Evolutionary conservation across 2,329 filamentous ascomycete genomes (phyloP).

Genomic region (Aspergillus novoparasiticus): DNA sequence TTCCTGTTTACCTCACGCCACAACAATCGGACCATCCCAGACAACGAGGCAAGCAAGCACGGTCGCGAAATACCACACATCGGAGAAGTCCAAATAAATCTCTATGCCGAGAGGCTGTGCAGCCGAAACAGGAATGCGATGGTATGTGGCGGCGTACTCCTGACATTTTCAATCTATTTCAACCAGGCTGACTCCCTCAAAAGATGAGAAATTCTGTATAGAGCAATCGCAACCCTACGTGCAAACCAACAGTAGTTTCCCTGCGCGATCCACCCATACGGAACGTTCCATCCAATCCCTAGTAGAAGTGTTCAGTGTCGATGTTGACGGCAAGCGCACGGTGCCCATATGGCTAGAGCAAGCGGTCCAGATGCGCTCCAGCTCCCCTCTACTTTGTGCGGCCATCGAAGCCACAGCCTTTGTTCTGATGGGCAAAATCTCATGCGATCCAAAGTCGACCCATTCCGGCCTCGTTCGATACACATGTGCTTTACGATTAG

Average conservation of each 20-base stretch:
- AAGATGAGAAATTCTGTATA: background rate
- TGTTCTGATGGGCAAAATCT: background rate
- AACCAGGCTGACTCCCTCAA: background rate
- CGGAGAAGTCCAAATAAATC: background rate
- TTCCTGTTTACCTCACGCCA: background rate
- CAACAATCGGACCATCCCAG: background rate
- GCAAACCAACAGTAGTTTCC: background rate
- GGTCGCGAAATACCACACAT: background rate
- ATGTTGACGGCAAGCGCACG: background rate
- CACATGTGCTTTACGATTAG: slow-evolving; percentile 1
- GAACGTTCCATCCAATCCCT: slow-evolving; percentile 2
- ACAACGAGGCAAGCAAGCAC: background rate
- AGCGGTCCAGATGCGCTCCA: background rate
- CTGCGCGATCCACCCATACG: background rate
- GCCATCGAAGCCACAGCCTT: background rate
- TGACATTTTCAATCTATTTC: background rate
- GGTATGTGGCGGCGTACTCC: background rate
- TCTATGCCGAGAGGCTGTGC: background rate
- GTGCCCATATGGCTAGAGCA: background rate
- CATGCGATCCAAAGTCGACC: background rate
- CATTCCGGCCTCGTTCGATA: background rate
- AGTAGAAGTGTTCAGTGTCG: background rate
- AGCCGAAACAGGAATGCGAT: background rate
- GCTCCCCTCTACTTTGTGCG: background rate
- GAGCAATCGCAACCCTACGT: background rate